These are phyloP conservation scores for Wallacemonas sp. DNA, from an alignment of 208 protist species.

Conservation along the genomic window DNA sequence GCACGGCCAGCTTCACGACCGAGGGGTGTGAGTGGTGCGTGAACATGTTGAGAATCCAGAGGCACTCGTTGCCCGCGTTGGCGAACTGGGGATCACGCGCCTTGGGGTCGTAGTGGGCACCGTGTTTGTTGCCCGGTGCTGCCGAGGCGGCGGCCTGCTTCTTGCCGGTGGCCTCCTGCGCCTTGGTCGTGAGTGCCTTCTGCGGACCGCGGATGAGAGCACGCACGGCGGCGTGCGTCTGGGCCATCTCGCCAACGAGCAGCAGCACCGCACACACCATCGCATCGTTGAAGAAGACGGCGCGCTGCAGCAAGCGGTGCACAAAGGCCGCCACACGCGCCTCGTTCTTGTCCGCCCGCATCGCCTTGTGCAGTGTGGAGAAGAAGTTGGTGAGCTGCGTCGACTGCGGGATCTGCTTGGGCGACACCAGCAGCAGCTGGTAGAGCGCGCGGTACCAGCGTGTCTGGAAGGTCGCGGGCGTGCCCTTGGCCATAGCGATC, in stretches of 20 bases:
- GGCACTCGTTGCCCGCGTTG: conserved; percentile 61
- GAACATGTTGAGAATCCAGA: conserved; percentile 84
- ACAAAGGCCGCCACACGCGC: conserved; percentile 89
- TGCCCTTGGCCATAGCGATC: conserved; percentile 74
- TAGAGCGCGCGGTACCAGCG: conserved; percentile 93
- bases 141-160: not conserved
- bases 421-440: conserved; percentile 82
- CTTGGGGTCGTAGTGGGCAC: conserved; percentile 74
- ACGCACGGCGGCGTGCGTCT: conserved; percentile 60
- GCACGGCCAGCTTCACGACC: conserved; percentile 85
- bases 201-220: conserved; percentile 28
- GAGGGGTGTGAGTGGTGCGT: conserved; percentile 87
- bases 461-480: conserved; percentile 59
- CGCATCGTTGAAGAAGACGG: conserved; percentile 82
- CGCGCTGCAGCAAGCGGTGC: conserved; percentile 89
- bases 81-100: conserved; percentile 88
- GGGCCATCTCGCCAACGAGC: conserved; percentile 83
- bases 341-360: conserved; percentile 80
- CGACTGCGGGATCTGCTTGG: conserved; percentile 88
- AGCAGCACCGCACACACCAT: conserved; percentile 89
- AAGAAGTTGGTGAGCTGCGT: conserved; percentile 91
- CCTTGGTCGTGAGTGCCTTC: not conserved
- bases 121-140: not conserved
- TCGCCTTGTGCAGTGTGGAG: conserved; percentile 86
- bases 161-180: not conserved